phyloP scores from a whole-genome alignment of 345 rosid genomes.

The Syzygium grande region DNA sequence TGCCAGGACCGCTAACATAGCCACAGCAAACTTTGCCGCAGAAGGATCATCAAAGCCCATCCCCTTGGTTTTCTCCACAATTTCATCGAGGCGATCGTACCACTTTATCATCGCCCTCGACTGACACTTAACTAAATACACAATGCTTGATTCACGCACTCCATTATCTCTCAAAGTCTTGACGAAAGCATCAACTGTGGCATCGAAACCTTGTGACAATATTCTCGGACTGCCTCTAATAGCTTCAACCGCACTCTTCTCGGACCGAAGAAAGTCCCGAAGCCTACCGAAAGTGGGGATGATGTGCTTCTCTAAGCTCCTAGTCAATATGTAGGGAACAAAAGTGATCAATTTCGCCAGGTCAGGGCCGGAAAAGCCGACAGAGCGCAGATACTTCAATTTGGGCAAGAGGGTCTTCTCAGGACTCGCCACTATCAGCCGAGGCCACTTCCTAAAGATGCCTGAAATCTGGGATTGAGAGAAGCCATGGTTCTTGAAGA shows the following conservation, averaged over 20 bases:
- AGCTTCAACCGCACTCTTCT: neutral
- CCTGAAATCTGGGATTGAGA: constrained; percentile 10
- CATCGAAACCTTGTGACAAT: neutral
- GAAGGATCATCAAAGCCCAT: constrained; percentile 14
- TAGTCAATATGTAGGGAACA: neutral
- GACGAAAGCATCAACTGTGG: neutral
- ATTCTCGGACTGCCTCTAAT: neutral
- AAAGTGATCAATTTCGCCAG: neutral
- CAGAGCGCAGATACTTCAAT: constrained; percentile 21
- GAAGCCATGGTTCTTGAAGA: constrained; percentile 16
- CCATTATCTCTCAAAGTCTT: constrained; percentile 11
- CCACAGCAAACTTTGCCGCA: neutral
- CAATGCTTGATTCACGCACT: constrained; percentile 6
- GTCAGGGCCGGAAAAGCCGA: constrained; percentile 14
- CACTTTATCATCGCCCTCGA: neutral
- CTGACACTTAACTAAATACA: neutral
- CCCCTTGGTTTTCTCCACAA: constrained; percentile 5
- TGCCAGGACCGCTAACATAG: neutral
- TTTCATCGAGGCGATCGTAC: neutral
- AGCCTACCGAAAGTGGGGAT: constrained; percentile 16
- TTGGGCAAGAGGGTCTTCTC: constrained; percentile 26
- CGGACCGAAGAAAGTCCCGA: neutral
- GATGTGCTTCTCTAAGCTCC: constrained; percentile 20
- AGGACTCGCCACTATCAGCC: neutral
- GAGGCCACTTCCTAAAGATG: constrained; percentile 1